A percentile compares a stretch with the other conserved stretches of the same genome.
These are phyloP conservation scores for Rubia balearica DNA, from an alignment of 305 asterid genomes.

Conservation along the genomic window DNA sequence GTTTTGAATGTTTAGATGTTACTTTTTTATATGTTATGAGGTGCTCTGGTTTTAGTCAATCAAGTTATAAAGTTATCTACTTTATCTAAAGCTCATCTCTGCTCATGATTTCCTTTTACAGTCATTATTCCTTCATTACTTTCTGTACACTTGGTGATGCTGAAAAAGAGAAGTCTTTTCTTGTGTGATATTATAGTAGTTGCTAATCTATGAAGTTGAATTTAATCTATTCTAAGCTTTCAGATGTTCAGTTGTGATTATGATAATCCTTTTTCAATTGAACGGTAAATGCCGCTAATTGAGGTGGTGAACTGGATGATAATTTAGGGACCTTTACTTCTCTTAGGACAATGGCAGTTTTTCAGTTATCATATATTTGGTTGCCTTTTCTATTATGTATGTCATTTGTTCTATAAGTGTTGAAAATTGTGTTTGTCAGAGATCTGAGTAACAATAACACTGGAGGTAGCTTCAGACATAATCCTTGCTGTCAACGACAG, in stretches of 20 bases:
- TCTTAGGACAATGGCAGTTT: slow-evolving; percentile 51
- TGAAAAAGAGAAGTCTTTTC: slow-evolving; percentile 13
- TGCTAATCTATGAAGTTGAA: neutral
- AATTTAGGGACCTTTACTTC: slow-evolving; percentile 61
- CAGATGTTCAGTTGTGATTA: slow-evolving; percentile 17
- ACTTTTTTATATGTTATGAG: slow-evolving; percentile 4
- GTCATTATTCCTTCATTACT: slow-evolving; percentile 40
- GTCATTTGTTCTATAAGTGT: slow-evolving; percentile 2
- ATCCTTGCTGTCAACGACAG: no score
- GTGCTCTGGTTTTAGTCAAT: slow-evolving; percentile 14
- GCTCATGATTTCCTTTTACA: slow-evolving; percentile 23
- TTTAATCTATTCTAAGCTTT: slow-evolving; percentile 15
- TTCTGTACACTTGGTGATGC: slow-evolving; percentile 27
- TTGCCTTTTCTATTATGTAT: neutral
- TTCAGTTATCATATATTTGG: neutral
- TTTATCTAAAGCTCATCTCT: slow-evolving; percentile 24
- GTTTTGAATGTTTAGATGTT: no score
- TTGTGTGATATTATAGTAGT: neutral
- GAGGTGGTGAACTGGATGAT: slow-evolving; percentile 79
- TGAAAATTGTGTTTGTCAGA: slow-evolving; percentile 38
- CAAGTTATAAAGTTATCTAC: slow-evolving; percentile 16
- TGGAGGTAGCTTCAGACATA: slow-evolving; percentile 70
- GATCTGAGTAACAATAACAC: slow-evolving; percentile 82
- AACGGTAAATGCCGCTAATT: slow-evolving; percentile 62
- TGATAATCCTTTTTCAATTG: slow-evolving; percentile 29